Evolutionary conservation across 2,329 filamentous ascomycete genomes (phyloP).

Genomic region (Claviceps digitariae): DNA sequence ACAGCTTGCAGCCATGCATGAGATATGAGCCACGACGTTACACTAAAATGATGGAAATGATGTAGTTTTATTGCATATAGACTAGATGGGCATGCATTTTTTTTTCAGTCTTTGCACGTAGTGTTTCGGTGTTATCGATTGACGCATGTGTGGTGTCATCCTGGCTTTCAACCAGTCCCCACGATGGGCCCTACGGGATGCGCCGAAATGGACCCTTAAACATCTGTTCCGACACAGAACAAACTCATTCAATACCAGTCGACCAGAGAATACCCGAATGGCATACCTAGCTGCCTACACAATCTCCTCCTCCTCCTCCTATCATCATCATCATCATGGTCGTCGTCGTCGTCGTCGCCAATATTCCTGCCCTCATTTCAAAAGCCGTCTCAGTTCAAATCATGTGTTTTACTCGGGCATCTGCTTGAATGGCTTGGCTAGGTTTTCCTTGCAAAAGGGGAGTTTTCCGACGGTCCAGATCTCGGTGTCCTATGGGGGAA

Average conservation of each 20-base stretch:
- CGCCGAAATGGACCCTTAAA: too few species aligned
- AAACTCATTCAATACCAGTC: not conserved
- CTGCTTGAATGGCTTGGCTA: slow-evolving; percentile 48
- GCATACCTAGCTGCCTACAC: not conserved
- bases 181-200: too few species aligned
- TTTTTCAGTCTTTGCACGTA: too few species aligned
- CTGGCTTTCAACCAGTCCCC: too few species aligned
- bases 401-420: slow-evolving; percentile 44
- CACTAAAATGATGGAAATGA: not conserved
- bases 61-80: not conserved
- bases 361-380: not conserved
- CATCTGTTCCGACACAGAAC: too few species aligned
- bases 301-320: not conserved
- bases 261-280: not conserved
- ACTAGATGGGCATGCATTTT: not conserved
- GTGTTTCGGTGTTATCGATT: too few species aligned
- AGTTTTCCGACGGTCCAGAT: slow-evolving; percentile 59
- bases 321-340: too few species aligned
- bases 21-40: not conserved
- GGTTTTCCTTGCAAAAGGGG: slow-evolving; percentile 53
- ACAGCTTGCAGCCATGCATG: not conserved
- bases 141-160: not conserved
- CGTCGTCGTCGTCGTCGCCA: not conserved
- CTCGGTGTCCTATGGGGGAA: slow-evolving; percentile 45
- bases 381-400: too few species aligned